These are phyloP conservation scores for Fusarium tupiense DNA, from an alignment of 2,329 filamentous ascomycete genomes.

Conservation along the genomic window DNA sequence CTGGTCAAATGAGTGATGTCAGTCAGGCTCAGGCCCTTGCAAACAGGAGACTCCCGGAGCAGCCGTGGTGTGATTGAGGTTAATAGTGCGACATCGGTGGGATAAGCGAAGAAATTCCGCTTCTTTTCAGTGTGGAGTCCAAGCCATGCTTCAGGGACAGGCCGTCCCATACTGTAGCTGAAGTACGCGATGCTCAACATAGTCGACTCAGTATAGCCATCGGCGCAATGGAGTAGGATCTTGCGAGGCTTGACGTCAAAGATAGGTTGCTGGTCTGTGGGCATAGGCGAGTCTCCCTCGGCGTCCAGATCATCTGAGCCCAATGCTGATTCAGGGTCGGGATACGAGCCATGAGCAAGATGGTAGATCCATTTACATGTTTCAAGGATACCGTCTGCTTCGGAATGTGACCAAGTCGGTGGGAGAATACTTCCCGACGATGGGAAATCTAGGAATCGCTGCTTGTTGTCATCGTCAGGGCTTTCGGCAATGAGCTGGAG, in stretches of 20 bases:
- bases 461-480: constrained; percentile 53
- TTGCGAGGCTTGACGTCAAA: constrained; percentile 61
- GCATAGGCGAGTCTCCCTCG: constrained; percentile 44
- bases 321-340: constrained; percentile 52
- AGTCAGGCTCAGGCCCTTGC: constrained; percentile 58
- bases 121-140: constrained; percentile 80
- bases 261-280: constrained; percentile 22
- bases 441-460: constrained; percentile 74
- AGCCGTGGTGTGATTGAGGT: constrained; percentile 79
- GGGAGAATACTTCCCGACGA: constrained; percentile 93
- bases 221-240: constrained; percentile 90
- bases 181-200: constrained; percentile 90
- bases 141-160: constrained; percentile 88
- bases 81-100: constrained; percentile 87
- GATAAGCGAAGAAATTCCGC: constrained; percentile 97
- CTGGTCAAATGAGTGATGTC: constrained; percentile 64
- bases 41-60: constrained; percentile 73
- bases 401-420: constrained; percentile 82
- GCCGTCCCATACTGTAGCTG: constrained; percentile 86
- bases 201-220: constrained; percentile 95
- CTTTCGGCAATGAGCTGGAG: constrained; percentile 71
- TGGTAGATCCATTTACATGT: constrained; percentile 92
- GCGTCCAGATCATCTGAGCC: constrained; percentile 40
- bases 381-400: constrained; percentile 85
- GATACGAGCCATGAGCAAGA: constrained; percentile 73